phyloP scores from a whole-genome alignment of 495 filamentous ascomycete species.

The Trichocladium antarcticum region DNA sequence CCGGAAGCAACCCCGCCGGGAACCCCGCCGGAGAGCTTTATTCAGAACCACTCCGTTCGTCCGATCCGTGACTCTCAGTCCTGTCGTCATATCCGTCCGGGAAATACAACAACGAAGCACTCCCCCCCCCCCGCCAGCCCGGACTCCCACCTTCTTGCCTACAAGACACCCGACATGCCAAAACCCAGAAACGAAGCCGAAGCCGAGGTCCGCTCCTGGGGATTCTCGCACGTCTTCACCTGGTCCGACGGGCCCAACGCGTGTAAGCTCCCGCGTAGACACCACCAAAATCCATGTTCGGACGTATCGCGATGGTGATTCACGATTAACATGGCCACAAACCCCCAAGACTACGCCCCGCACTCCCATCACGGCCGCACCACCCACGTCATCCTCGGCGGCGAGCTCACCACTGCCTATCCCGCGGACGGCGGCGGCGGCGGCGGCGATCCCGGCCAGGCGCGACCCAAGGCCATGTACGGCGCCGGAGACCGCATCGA shows the following conservation, averaged over 20 bases:
- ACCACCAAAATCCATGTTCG: no score
- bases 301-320: no score
- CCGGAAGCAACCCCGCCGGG: no score
- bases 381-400: constrained; percentile 65
- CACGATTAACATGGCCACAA: no score
- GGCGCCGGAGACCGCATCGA: constrained; percentile 59
- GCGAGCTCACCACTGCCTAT: constrained; percentile 61
- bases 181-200: constrained; percentile 30
- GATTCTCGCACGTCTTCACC: constrained; percentile 64
- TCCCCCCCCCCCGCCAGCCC: not conserved
- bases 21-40: no score
- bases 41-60: no score
- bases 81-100: no score
- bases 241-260: constrained; percentile 69
- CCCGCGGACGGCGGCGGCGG: constrained; percentile 45
- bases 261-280: constrained; percentile 2
- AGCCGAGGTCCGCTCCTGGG: constrained; percentile 60
- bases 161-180: not conserved
- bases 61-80: no score
- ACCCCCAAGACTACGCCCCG: constrained; percentile 51
- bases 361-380: constrained; percentile 60
- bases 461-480: constrained; percentile 54
- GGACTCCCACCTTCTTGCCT: no score
- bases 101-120: not conserved
- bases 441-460: no score